Evolutionary conservation across 176 grass and related monocot species (phyloP), one percentile per base, ranked within the genome.

Genomic region (Oryza coarctata): DNA sequence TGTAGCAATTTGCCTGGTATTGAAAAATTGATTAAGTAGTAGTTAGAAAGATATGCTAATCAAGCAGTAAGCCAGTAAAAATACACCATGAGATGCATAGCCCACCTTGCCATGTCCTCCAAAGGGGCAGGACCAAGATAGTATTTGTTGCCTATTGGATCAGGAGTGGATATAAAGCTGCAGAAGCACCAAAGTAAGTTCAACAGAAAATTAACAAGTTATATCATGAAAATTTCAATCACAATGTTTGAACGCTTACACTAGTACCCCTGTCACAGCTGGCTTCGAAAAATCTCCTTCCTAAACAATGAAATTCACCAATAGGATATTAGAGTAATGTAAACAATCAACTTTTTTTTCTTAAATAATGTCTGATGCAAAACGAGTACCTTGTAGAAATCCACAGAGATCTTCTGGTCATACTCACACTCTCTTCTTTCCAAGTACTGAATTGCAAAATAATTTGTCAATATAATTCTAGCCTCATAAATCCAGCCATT

Each of bases 381-480:
- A 61, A 18, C 13, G 32, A 58, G 71, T 81, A 97, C 94, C 90
- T 84, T 84, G 84, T 88, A 98, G 78, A 98, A 94, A 50, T 98
- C 88, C 22, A 98, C 90, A 83, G 75, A 86, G 38, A 86, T 84
- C 38, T 94, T 93, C 80, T 78, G 79, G 57, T 98, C 95, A 86
- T 98, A 98, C 77, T 94, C 95, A 13, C 95, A 98, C 67, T 98
- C 95, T 58, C 95, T 92, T 80, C 82, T 93, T 83, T 91, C 88
- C 84, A 98, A 86, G 85, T 94, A 98, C 95, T 98, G 86, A 22
- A 73, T 86, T 73, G 18, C n/a, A 7, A 70, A 80, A 64, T 60
- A 15, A 50, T 27, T 33, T n/a, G 26, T 57, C 31, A 74, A 18
- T 70, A 35, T 57, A 87, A 80, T 57, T 63, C 60, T 60, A 75